Conservation (phyloP, 2,329 filamentous ascomycete species). For the Paecilomyces fulvus region DNA sequence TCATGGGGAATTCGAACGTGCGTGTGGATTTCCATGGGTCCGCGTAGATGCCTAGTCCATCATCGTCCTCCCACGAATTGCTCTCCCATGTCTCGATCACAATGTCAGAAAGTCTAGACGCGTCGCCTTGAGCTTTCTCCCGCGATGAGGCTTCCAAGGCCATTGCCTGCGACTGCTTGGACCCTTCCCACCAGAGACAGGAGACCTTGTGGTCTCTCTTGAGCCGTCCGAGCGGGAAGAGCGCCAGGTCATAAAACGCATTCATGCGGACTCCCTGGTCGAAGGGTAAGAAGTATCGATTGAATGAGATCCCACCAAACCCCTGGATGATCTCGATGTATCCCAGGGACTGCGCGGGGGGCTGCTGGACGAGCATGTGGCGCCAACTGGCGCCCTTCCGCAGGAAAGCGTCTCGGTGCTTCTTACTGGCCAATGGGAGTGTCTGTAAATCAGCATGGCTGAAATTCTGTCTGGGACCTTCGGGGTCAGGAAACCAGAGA, state of each 20-base stretch:
- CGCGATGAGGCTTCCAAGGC: background rate
- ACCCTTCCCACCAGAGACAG: background rate
- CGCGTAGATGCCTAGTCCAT: background rate
- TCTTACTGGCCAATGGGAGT: slow-evolving; percentile 14
- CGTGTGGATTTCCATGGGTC: background rate
- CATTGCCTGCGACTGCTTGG: background rate
- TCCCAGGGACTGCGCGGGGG: background rate
- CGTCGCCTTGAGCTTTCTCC: background rate
- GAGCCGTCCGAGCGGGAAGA: background rate
- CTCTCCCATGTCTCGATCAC: background rate
- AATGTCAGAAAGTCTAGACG: background rate
- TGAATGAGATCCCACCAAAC: background rate
- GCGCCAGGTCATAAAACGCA: background rate
- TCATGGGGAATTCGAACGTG: background rate
- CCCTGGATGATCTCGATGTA: background rate
- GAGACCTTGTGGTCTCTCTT: background rate
- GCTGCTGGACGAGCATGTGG: slow-evolving; percentile 3
- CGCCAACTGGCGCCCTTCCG: slow-evolving; percentile 2
- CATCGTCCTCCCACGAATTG: background rate
- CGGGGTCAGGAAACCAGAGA: background rate
- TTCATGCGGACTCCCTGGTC: background rate
- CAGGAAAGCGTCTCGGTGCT: background rate
- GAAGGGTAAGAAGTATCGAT: background rate
- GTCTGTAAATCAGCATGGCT: background rate
- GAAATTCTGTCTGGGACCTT: background rate